Percentiles rank a stretch among this genome's conserved stretches.
Evolutionary conservation across 2,329 filamentous ascomycete genomes (phyloP).

Genomic region (Thelonectria rubi): DNA sequence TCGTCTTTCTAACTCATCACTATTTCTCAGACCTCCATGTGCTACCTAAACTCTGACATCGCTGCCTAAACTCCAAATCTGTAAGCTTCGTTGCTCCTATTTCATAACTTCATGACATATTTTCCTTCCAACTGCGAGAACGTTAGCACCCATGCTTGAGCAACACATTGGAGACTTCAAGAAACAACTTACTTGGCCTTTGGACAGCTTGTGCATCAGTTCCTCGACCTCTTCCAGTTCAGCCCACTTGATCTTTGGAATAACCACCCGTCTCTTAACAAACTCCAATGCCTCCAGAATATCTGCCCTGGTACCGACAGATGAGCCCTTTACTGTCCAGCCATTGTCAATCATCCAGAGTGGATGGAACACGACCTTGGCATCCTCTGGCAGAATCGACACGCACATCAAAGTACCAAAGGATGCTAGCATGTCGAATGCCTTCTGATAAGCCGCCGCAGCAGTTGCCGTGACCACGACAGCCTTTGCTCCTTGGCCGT

Average conservation of each 20-base stretch:
- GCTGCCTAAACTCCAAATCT: not conserved
- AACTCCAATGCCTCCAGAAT: conserved; percentile 20
- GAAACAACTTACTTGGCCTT: conserved; percentile 26
- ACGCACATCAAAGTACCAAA: conserved; percentile 16
- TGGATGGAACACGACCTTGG: conserved; percentile 16
- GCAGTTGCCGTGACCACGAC: conserved; percentile 10
- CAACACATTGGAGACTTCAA: not conserved
- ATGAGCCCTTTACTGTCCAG: conserved; percentile 14
- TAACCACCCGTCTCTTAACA: conserved; percentile 12
- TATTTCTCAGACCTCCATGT: not conserved
- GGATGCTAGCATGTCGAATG: conserved; percentile 4
- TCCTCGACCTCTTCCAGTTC: conserved; percentile 16
- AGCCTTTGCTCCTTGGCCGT: conserved; percentile 5
- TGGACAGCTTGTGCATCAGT: conserved; percentile 29
- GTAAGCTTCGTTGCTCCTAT: not conserved
- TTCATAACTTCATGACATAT: conserved; percentile 31
- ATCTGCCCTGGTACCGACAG: conserved; percentile 14
- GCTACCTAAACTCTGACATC: too few species aligned
- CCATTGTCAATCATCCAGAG: conserved; percentile 16
- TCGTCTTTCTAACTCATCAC: too few species aligned
- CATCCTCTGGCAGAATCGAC: conserved; percentile 6
- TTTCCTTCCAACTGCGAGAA: conserved; percentile 21
- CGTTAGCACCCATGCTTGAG: not conserved
- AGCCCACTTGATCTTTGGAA: conserved; percentile 7
- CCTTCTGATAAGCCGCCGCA: conserved; percentile 7